phyloP scores from a whole-genome alignment of 2,329 filamentous ascomycete genomes.

The Ilyonectria sp. region DNA sequence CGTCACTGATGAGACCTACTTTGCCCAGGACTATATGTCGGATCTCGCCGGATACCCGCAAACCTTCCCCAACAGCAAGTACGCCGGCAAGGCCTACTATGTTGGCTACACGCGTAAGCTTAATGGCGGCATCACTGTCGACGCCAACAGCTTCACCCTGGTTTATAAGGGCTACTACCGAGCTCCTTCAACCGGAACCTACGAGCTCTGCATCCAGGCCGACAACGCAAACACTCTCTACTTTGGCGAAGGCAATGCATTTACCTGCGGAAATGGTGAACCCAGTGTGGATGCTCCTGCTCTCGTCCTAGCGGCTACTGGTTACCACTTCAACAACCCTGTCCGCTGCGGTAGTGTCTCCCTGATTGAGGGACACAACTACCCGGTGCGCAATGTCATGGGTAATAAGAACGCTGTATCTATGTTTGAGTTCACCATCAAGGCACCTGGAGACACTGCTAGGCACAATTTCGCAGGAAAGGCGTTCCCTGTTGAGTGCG shows the following conservation, averaged over 20 bases:
- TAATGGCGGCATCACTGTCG: slow-evolving; percentile 37
- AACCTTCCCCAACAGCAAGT: slow-evolving; percentile 19
- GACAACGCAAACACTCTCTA: slow-evolving; percentile 45
- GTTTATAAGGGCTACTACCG: slow-evolving; percentile 41
- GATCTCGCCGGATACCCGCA: not conserved
- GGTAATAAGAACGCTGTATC: slow-evolving; percentile 32
- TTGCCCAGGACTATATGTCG: slow-evolving; percentile 34
- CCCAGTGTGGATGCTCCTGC: slow-evolving; percentile 21
- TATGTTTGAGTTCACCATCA: slow-evolving; percentile 23
- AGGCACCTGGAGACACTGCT: slow-evolving; percentile 10
- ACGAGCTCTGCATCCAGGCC: slow-evolving; percentile 41
- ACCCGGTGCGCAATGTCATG: slow-evolving; percentile 43
- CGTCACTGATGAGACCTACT: slow-evolving; percentile 33
- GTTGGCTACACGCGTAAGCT: slow-evolving; percentile 27
- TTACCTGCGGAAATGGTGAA: slow-evolving; percentile 31
- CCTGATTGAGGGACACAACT: slow-evolving; percentile 33
- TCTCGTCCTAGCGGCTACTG: slow-evolving; percentile 31
- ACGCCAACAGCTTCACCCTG: slow-evolving; percentile 45
- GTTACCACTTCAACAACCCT: slow-evolving; percentile 36
- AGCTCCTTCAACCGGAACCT: slow-evolving; percentile 32
- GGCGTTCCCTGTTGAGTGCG: slow-evolving; percentile 13
- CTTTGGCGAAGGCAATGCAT: slow-evolving; percentile 41
- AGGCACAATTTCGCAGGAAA: slow-evolving; percentile 4
- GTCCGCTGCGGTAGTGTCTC: slow-evolving; percentile 35
- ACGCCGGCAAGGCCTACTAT: slow-evolving; percentile 27